Base-by-base conservation (phyloP, 2,329 filamentous ascomycete species). In the Fusarium veterinarium region DNA sequence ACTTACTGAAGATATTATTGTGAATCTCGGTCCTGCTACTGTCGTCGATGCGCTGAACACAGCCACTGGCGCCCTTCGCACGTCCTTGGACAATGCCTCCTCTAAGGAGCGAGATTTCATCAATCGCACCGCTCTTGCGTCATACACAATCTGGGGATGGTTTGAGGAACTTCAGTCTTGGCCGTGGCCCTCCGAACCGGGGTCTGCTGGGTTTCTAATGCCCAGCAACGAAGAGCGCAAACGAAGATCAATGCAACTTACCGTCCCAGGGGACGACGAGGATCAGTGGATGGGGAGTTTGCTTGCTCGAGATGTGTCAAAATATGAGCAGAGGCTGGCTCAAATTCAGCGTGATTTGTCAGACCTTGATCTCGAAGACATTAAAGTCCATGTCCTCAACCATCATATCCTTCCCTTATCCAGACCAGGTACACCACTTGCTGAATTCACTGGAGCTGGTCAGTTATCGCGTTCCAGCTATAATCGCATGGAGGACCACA, bases 321-420 rank as follows among this genome's bases (percentile, higher is more conserved):
- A 84, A 55, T 95, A 96, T 80, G 93, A 96, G 76, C 83, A 81
- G 63, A 90, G 95, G 42, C 86, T 97, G 17, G 91, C 93, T 59
- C 89, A 93, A 71, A 97, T 98, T 65, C 87, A 85, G 19, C 85
- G 87, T 48, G 90, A 91, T 63, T 84, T 96, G 83, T 89, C 93
- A 62, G 87, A 89, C 42, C 84, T 96, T 57, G 89, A 93, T 60
- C 85, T 97, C 42, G 93, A 98, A 77, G 94, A 97, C 72, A 91
- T 99, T 79, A 98, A 99, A 84, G 90, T 89, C 48, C 93, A 95
- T 78, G 93, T 98, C 74, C 84, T 98, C 71, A 91, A 92, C 81
- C 93, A 93, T 77, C 93, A 97, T 83, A 91, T 92, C 79, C 84
- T 91, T 72, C 88, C 85, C 85, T 73, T 83, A 25, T 83, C 83